Conservation (phyloP, 2,329 filamentous ascomycete species). For the Verticillium dahliae region DNA sequence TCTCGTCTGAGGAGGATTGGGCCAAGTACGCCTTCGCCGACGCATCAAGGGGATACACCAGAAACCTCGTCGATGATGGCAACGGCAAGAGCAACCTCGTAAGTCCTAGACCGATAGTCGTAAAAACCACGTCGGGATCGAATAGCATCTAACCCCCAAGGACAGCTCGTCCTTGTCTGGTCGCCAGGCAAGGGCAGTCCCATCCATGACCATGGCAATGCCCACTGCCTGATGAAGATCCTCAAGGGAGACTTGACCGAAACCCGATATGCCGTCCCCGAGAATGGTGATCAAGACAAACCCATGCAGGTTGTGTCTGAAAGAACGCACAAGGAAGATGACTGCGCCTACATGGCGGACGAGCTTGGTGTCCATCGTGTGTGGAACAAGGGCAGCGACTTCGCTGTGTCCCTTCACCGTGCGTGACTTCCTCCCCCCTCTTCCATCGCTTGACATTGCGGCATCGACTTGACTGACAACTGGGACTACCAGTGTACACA, state of each 20-base stretch:
- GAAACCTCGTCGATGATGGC: constrained; percentile 84
- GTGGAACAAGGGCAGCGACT: constrained; percentile 66
- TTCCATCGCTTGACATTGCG: background rate
- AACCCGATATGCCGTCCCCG: constrained; percentile 72
- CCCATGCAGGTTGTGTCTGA: constrained; percentile 51
- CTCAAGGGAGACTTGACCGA: constrained; percentile 74
- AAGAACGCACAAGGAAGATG: constrained; percentile 60
- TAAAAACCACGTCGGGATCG: background rate
- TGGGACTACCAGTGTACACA: constrained; percentile 58
- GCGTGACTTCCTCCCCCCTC: background rate
- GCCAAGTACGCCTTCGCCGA: constrained; percentile 68
- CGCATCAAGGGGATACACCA: constrained; percentile 64
- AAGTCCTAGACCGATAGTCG: constrained; percentile 20
- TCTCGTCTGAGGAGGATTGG: constrained; percentile 67
- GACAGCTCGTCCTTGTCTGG: constrained; percentile 81
- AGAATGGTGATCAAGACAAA: constrained; percentile 16
- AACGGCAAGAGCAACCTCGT: constrained; percentile 75
- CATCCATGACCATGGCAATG: constrained; percentile 84
- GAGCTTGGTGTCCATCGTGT: constrained; percentile 81
- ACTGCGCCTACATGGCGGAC: constrained; percentile 88
- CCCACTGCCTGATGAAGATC: constrained; percentile 90
- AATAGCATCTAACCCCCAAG: background rate
- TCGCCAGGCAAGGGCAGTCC: constrained; percentile 74
- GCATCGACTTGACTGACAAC: constrained; percentile 4
- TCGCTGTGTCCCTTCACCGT: constrained; percentile 74